A percentile compares a stretch with the other conserved stretches of the same genome.
Conservation (phyloP, 176 grass and related monocot species). For the Panicum miliaceum region DNA sequence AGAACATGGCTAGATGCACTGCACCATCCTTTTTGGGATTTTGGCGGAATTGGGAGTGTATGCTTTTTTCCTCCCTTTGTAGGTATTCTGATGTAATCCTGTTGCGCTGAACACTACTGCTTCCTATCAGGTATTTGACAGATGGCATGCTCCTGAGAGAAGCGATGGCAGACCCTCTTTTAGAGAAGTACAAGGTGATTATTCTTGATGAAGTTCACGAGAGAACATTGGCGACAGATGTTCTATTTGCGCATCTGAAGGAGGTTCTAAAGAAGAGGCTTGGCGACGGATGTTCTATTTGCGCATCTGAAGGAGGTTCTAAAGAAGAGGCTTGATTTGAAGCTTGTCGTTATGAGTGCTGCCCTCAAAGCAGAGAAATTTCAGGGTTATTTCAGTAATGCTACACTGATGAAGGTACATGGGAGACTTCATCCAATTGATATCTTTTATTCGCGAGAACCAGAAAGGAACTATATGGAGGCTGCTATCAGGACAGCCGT, state of each 20-base stretch:
- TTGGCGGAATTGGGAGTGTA: constrained; percentile 53
- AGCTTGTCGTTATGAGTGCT: constrained; percentile 96
- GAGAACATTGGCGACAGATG: constrained; percentile 89
- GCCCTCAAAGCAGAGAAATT: constrained; percentile 96
- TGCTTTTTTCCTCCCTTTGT: constrained; percentile 49
- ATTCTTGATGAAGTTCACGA: constrained; percentile 98
- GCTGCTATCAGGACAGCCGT: constrained; percentile 88
- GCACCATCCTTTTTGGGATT: constrained; percentile 14
- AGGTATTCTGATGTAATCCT: constrained; percentile 74
- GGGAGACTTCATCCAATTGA: constrained; percentile 93
- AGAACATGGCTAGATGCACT: constrained; percentile 46
- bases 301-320: constrained; percentile 94
- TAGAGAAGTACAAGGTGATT: constrained; percentile 95
- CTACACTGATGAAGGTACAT: constrained; percentile 89
- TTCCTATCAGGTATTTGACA: constrained; percentile 99
- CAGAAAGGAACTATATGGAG: constrained; percentile 94
- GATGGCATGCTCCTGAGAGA: constrained; percentile 99
- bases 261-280: constrained; percentile 87
- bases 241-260: constrained; percentile 93
- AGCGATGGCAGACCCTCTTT: constrained; percentile 97
- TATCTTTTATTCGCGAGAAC: constrained; percentile 96
- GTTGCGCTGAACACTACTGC: constrained; percentile 80
- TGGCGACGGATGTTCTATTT: constrained; percentile 93
- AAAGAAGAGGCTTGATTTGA: constrained; percentile 82
- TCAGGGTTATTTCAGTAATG: constrained; percentile 74